Base-by-base conservation (phyloP, 2,329 filamentous ascomycete species). In the Pseudogymnoascus sp. region DNA sequence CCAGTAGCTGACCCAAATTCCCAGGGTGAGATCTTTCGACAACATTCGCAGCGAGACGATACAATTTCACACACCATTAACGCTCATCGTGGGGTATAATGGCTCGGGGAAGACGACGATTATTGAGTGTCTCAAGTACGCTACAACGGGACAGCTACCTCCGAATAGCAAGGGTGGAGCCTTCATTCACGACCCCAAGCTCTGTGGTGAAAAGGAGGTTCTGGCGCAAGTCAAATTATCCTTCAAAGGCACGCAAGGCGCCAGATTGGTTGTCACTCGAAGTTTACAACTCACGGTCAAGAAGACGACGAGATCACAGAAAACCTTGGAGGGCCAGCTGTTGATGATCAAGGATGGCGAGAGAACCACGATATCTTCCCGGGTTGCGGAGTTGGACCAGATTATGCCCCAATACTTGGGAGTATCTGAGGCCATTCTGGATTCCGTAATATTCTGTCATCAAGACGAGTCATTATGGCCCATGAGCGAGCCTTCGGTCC, bases 101-200 rank as follows among this genome's bases (percentile, higher is more conserved):
- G 95, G 95, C 63, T 97, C 93, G 0, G 95, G 95, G 66, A 99
- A 99, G 79, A 99, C 95, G 9, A 97, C 95, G 64, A 96, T 99
- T 73, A 99, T 99, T 76, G 95, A 99, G 76, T 96, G 92, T 74
- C 88, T 99, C 72, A 97, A 97, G 74, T 99, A 97, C 86, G 93
- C 91, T 62, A 97, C 96, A 17, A 97, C 93, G 7, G 96, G 95
- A 64, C 90, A 96, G 71, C 83, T 96, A 59, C 95, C 95, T 1
- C 91, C 95, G 33, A 96, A 97, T 79, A 93, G 88, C 73, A 89
- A 87, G 69, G 89, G 89, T 28, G 93, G 92, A 33, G 93, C 93
- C 60, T 99, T 97, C 74, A 91, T 99, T 67, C 93, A 99, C 74
- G 95, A 99, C 71, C 95, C 95, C n/a, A 95, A 95, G 83, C 82